phyloP scores from a whole-genome alignment of 352 stramenopile genomes.

The Phytophthora nicotianae region DNA sequence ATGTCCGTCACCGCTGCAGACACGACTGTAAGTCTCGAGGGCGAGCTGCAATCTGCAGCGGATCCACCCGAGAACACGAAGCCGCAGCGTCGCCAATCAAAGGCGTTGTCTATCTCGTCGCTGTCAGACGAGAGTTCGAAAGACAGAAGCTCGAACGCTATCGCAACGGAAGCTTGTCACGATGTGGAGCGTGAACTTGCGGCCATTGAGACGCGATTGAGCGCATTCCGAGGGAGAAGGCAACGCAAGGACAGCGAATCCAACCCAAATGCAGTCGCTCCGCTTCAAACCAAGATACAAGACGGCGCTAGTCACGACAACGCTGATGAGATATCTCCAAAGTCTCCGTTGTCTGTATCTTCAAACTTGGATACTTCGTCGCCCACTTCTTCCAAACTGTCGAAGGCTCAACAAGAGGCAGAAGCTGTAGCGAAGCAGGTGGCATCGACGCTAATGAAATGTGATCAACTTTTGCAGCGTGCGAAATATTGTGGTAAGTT shows the following conservation, averaged over 20 bases:
- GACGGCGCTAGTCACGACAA: neutral
- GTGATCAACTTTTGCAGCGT: conserved; percentile 52
- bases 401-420: conserved; percentile 36
- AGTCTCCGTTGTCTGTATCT: conserved; percentile 4
- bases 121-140: conserved; percentile 23
- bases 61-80: conserved; percentile 7
- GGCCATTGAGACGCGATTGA: conserved; percentile 44
- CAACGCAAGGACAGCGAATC: conserved; percentile 12
- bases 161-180: conserved; percentile 37
- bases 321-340: neutral
- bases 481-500: conserved; percentile 34
- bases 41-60: neutral
- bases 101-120: conserved; percentile 38
- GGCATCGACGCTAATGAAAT: conserved; percentile 55
- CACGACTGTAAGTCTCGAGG: conserved; percentile 4
- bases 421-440: conserved; percentile 59
- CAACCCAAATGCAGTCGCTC: conserved; percentile 1
- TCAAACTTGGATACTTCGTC: conserved; percentile 13
- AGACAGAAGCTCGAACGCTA: conserved; percentile 1
- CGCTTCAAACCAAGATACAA: conserved; percentile 13
- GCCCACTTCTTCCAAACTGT: conserved; percentile 17
- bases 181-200: conserved; percentile 51
- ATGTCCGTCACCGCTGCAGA: conserved; percentile 20
- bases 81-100: conserved; percentile 13
- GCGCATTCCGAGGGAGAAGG: conserved; percentile 28